Evolutionary conservation across 1,284 basidiomycete genomes (phyloP), one percentile per base, ranked within the genome.

Genomic region (Bjerkandera adusta): DNA sequence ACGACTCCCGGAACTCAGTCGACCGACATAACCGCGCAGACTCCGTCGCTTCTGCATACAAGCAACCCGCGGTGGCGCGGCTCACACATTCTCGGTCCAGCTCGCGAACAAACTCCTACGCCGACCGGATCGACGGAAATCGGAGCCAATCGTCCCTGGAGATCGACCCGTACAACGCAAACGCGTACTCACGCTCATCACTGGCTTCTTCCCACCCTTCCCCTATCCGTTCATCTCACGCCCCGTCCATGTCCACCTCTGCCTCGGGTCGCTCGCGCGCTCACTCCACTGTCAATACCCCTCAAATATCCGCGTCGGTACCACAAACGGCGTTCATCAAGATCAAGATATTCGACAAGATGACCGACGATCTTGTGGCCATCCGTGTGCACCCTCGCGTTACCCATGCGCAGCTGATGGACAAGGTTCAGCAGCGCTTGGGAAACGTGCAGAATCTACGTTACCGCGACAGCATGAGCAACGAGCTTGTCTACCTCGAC

Each of bases 341-440:
- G 72, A 97, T 99, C 71, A 99, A 99, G 72, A 92, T 99, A 45
- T 97, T 96, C 62, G 89, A 97, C 66, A 78, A 88, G 25, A 77
- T 87, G 50, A 87, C 92, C 21, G 92, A 97, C 63, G 96, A 98
- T 64, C 73, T 99, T 43, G 92, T 99, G 51, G 96, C 97, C 3
- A 92, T 99, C 43, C 85, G 97, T n/a, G 95, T 98, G 34, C 94
- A 96, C 58, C 93, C 96, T n/a, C 81, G 78, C 29, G 93, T 98
- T 25, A 83, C 90, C 4, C 86, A 89, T 58, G 71, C 68, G 11
- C 90, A 96, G 60, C 75, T 99, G 51, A 81, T 97, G 72, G 87
- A 86, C 42, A 99, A 98, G 70, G 90, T 97, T 26, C 82, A 90
- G 55, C 81, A 88, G 43, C 80, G 95, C 38, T 71, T 99, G 5